phyloP scores from a whole-genome alignment of 768 basidiomycete genomes.

The Holtermanniella nyarrowii region DNA sequence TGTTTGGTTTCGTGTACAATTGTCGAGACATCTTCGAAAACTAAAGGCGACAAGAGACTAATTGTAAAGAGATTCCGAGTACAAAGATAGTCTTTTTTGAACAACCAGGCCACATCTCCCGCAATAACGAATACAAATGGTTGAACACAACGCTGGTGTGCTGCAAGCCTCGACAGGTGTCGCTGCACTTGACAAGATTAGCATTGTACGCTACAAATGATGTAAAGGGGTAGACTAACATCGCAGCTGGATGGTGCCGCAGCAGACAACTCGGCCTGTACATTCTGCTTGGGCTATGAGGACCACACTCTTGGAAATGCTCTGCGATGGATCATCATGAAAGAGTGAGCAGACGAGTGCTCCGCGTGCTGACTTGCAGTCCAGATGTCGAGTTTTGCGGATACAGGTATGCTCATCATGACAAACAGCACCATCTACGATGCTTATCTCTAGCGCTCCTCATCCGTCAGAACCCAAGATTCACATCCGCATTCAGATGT shows the following conservation, averaged over 20 bases:
- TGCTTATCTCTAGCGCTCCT: constrained; percentile 66
- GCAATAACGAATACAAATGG: background rate
- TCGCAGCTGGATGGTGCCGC: constrained; percentile 70
- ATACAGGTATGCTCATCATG: constrained; percentile 57
- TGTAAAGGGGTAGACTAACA: too few species aligned
- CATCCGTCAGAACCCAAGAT: constrained; percentile 97
- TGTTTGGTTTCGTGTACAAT: too few species aligned
- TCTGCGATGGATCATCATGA: constrained; percentile 97
- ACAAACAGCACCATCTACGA: background rate
- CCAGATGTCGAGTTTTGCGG: constrained; percentile 97
- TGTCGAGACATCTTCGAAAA: too few species aligned
- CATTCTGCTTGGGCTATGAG: constrained; percentile 85
- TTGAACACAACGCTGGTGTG: background rate
- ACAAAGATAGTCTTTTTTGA: too few species aligned
- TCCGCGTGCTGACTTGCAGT: constrained; percentile 44
- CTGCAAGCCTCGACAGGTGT: background rate
- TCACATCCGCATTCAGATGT: constrained; percentile 98
- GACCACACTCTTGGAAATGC: constrained; percentile 94
- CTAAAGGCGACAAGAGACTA: too few species aligned
- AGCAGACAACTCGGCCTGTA: constrained; percentile 73
- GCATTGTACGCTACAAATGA: background rate
- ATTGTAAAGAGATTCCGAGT: too few species aligned
- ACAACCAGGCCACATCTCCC: too few species aligned
- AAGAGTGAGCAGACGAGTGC: constrained; percentile 58
- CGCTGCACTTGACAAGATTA: background rate